Percentiles rank a stretch among this genome's conserved stretches.
phyloP scores from a whole-genome alignment of 108 stramenopile genomes.

The Chaetoceros tenuissimus region DNA sequence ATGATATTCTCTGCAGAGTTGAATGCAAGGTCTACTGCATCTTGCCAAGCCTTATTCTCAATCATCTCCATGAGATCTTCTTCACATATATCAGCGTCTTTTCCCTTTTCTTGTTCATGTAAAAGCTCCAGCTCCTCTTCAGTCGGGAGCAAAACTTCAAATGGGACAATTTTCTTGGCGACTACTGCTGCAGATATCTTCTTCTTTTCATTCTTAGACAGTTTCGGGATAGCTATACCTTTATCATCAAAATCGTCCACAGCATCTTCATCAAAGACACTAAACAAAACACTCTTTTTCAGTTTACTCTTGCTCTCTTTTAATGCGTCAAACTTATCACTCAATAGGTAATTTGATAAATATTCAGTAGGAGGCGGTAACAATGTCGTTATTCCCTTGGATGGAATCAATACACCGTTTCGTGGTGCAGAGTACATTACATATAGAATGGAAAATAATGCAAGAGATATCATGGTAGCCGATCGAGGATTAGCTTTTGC shows the following conservation, averaged over 20 bases:
- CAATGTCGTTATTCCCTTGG: constrained; percentile 45
- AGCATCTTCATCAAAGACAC: constrained; percentile 15
- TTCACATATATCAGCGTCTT: constrained; percentile 7
- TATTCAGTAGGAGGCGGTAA: constrained; percentile 33
- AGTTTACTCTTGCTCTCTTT: not conserved
- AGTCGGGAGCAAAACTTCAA: not conserved
- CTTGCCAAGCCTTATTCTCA: constrained; percentile 14
- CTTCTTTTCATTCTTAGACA: not conserved
- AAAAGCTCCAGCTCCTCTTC: not conserved
- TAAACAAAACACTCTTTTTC: constrained; percentile 10
- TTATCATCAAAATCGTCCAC: constrained; percentile 2
- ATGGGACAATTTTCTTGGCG: not conserved
- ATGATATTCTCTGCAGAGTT: constrained; percentile 37
- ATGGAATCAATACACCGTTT: constrained; percentile 59
- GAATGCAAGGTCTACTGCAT: constrained; percentile 23
- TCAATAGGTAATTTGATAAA: constrained; percentile 15
- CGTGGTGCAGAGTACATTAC: constrained; percentile 39
- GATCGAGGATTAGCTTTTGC: constrained; percentile 40
- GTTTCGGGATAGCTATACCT: constrained; percentile 8
- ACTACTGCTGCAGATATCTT: not conserved
- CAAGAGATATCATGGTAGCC: constrained; percentile 22
- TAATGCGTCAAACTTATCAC: not conserved
- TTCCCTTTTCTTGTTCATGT: not conserved
- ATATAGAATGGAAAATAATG: constrained; percentile 19
- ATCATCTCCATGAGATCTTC: constrained; percentile 8